Base-by-base conservation (phyloP, 2,329 filamentous ascomycete genomes). In the Fusarium algeriense region DNA sequence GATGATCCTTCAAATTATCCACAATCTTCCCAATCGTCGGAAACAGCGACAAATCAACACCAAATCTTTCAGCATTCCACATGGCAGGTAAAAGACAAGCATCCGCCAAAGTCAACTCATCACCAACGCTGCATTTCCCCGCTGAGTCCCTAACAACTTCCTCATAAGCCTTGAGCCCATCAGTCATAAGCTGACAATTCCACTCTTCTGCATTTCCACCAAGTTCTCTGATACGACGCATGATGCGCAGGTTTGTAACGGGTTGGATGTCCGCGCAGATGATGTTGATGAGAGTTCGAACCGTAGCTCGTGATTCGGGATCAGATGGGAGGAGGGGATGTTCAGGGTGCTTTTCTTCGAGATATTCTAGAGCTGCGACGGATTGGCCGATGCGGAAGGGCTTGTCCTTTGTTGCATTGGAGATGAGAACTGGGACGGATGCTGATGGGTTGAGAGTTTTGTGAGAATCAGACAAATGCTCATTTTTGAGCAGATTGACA, bases 361-460 rank as follows among this genome's bases (percentile, higher is more conserved):
- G 83, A 67, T 87, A 91, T 73, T 91, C 89, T 6, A 91, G 81
- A 1, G 88, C 88, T 3, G 89, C 86, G 38, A 89, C 76, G 7
- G 88, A 90, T 73, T 90, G 88, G 7, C 83, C 85, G 34, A 87
- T 84, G n/a, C 79, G 80, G 41, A 88, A 80, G 23, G 75, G 71
- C 0, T 69, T 69, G 6, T 70, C 72, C 2, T 72, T 59, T 4
- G 73, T 66, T 4, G 78, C 60, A 9, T 80, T 77, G 63, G 82
- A 76, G 23, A 86, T 76, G 30, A 91, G 83, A 2, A 88, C 83
- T 0, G 89, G 88, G 5, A 91, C 86, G 7, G 85, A 84, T 52
- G 78, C 80, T 5, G 85, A 88, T 0, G 89, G 87, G 73, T 90
- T 91, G 52, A 81, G 79, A 7, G 81, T 73, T 7, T 75, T 78